Evolutionary conservation across 2,329 filamentous ascomycete species (phyloP).

Genomic region (Cladosporium halotolerans): DNA sequence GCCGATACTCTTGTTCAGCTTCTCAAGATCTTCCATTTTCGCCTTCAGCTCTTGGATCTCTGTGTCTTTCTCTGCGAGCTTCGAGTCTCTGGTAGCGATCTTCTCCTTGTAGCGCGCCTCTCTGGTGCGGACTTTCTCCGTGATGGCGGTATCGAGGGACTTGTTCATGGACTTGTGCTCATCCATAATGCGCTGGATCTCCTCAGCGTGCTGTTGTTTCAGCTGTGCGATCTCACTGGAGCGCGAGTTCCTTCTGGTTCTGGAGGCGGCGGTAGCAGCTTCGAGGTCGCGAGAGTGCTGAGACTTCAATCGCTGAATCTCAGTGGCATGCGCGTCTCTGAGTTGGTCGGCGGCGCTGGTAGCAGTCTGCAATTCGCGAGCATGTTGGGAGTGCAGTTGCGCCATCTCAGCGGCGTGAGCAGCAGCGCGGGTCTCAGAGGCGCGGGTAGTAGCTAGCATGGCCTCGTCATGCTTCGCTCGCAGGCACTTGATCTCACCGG

Average conservation of each 20-base stretch:
- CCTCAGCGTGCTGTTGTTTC: slow-evolving; percentile 11
- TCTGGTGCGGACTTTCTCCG: slow-evolving; percentile 1
- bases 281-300: slow-evolving; percentile 7
- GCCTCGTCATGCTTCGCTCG: slow-evolving; percentile 13
- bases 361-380: not conserved
- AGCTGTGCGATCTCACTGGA: slow-evolving; percentile 19
- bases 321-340: not conserved
- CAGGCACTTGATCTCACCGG: slow-evolving; percentile 18
- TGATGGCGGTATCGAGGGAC: slow-evolving; percentile 1
- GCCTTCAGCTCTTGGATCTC: slow-evolving; percentile 16
- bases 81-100: slow-evolving; percentile 2
- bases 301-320: not conserved
- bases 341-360: not conserved
- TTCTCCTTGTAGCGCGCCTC: slow-evolving; percentile 5
- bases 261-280: slow-evolving; percentile 5
- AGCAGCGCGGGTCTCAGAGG: slow-evolving; percentile 13
- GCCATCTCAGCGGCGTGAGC: not conserved
- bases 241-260: not conserved
- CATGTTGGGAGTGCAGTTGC: not conserved
- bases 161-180: slow-evolving; percentile 8
- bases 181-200: slow-evolving; percentile 3
- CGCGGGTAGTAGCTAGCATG: slow-evolving; percentile 9
- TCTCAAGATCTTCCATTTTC: slow-evolving; percentile 21
- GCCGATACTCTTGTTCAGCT: slow-evolving; percentile 28
- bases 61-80: slow-evolving; percentile 19